Evolutionary conservation across 371 early-diverging fungal species (phyloP), one percentile per base, ranked within the genome.

Genomic region (Mucor irregularis): DNA sequence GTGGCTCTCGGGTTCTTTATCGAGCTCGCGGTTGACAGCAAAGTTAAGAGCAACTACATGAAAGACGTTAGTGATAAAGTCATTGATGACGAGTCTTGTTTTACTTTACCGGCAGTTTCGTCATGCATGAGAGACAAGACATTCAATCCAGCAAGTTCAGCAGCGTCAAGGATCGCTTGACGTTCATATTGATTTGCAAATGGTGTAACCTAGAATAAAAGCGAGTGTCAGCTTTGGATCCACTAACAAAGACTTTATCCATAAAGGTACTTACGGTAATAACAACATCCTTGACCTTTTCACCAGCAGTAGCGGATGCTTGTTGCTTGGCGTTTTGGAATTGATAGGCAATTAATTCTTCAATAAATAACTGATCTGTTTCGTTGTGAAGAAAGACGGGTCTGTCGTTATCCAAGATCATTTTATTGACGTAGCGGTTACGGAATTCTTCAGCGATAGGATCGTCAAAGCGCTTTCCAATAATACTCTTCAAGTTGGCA

Each of bases 261-360:
- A 31, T 9, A 13, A 37, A 24, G 4, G n/a, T 7, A 69, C 73
- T 67, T 73, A 93, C 96, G 13, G 96, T 91, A 39, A 96, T 88
- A 17, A 97, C 95, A 40, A 88, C 90, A 56, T 96, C 97, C 51
- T 82, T 83, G 22, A 95, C 89, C 16, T 66, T 55, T 53, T 92
- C 89, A 34, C 83, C 84, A 35, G 95, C 94, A 40, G 87, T 83
- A 21, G 74, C 81, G 39, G 85, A 85, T 34, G 93, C 97, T 71
- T 90, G 91, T 50, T 85, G 68, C 71, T 87, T 89, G 10, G 95
- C 96, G 35, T 95, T 84, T 22, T 87, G 84, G 53, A 98, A 85
- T 69, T 95, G 94, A 87, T 95, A 94, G 4, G 95, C 97, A 46
- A 95, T 87, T 17, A 97, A 73, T 63, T 98, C 97, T 66, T 96